A percentile compares a stretch with the other conserved stretches of the same genome.
Evolutionary conservation across 2,329 filamentous ascomycete species (phyloP).

Genomic region (Fusarium concolor): DNA sequence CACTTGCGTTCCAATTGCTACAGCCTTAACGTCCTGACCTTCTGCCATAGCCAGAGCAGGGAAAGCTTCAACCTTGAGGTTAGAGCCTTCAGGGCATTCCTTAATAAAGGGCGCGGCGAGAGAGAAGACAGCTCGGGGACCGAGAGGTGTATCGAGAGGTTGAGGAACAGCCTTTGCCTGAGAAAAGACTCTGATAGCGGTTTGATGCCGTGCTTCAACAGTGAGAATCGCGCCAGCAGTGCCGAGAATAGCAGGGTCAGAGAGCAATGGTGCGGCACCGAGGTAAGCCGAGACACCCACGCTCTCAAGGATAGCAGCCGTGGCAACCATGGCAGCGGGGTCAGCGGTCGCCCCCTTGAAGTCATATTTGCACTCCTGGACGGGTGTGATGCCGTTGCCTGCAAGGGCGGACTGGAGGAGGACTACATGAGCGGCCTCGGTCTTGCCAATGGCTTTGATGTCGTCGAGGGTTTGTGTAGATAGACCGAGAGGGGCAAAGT

Average conservation of each 20-base stretch:
- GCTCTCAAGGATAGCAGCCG: conserved; percentile 76
- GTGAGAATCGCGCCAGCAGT: conserved; percentile 78
- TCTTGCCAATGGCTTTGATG: conserved; percentile 70
- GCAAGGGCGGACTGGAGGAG: conserved; percentile 59
- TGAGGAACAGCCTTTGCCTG: conserved; percentile 70
- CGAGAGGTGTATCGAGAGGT: conserved; percentile 77
- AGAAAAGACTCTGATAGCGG: conserved; percentile 73
- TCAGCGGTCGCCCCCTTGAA: conserved; percentile 78
- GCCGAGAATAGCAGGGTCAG: conserved; percentile 68
- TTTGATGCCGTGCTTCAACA: conserved; percentile 79
- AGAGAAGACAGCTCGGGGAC: conserved; percentile 76
- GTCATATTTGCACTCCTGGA: conserved; percentile 77
- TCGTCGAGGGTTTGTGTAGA: conserved; percentile 53
- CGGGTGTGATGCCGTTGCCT: conserved; percentile 71
- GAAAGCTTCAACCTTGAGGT: conserved; percentile 70
- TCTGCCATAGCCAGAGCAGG: conserved; percentile 64
- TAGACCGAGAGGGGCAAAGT: conserved; percentile 68
- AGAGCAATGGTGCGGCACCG: conserved; percentile 75
- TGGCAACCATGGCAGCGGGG: conserved; percentile 74
- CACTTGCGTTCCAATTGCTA: conserved; percentile 48
- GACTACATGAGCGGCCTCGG: conserved; percentile 64
- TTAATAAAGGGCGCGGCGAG: conserved; percentile 79
- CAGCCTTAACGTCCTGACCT: conserved; percentile 55
- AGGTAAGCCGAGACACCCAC: conserved; percentile 80
- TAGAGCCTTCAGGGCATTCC: conserved; percentile 75